Evolutionary conservation across 108 stramenopile genomes (phyloP), one percentile per base, ranked within the genome.

Genomic region (Fistulifera solaris): DNA sequence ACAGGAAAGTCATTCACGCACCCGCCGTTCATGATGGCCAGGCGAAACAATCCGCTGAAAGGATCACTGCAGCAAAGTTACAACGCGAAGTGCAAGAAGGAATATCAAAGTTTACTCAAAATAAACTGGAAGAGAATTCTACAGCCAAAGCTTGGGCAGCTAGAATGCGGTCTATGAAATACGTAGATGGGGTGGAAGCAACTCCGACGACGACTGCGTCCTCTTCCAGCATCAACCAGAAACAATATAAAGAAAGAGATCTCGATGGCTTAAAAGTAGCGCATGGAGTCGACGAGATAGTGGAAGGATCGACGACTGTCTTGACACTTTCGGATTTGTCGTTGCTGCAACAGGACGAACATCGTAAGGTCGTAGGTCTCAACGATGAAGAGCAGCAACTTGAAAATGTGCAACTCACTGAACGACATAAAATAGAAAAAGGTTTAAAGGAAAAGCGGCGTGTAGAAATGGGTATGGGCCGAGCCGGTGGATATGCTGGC

Each of bases 401-500:
- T 55, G 85, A 85, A 52, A 87, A 89, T 73, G 68, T 75, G 28
- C 28, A 65, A 39, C 59, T 81, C 38, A 46, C 67, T 8, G 71
- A 76, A 42, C 38, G 41, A 4, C 61, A 71, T 0, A 66, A 54
- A 38, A 58, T 68, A 49, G 47, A 57, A 40, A 69, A 79, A 66
- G 69, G 73, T 10, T 61, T 87, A 43, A 67, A 65, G 19, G 56
- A 72, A 46, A 93, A 83, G 56, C 70, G 87, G 28, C 48, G 70
- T 58, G 51, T 89, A 10, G 85, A 85, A 71, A 48, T 88, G 65
- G 87, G 86, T 10, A 69, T 74, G 68, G 86, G 86, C 11, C 69
- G 84, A 28, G 86, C 85, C 0, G 93, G 93, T 42, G 93, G 92
- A 16, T 94, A 94, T 65, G 85, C 87, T 0, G 92, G 92, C 0